These are phyloP conservation scores for Trichoderma orchidacearum DNA, from an alignment of 495 filamentous ascomycete species.

Conservation along the genomic window DNA sequence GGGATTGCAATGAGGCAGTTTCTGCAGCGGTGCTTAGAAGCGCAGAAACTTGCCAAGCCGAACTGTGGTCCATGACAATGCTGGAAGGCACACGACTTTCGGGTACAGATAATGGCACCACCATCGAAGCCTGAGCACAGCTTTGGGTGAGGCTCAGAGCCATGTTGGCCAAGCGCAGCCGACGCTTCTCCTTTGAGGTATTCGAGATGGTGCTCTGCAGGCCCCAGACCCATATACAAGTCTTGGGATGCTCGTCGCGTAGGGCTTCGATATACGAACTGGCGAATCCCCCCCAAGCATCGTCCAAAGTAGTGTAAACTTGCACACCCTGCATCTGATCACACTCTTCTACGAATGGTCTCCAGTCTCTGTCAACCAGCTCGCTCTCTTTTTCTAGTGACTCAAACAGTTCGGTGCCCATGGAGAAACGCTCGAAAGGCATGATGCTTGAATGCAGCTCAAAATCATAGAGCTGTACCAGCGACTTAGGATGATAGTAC, in stretches of 20 bases:
- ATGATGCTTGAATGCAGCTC: slow-evolving; percentile 61
- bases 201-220: slow-evolving; percentile 30
- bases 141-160: slow-evolving; percentile 54
- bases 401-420: slow-evolving; percentile 72
- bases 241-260: slow-evolving; percentile 84
- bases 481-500: slow-evolving; percentile 82
- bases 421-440: slow-evolving; percentile 72
- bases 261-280: slow-evolving; percentile 66
- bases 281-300: slow-evolving; percentile 89
- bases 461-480: slow-evolving; percentile 80
- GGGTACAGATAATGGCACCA: slow-evolving; percentile 61
- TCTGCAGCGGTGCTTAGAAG: slow-evolving; percentile 69
- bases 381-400: slow-evolving; percentile 76
- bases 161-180: slow-evolving; percentile 46
- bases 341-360: slow-evolving; percentile 82
- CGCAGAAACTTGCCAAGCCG: slow-evolving; percentile 71
- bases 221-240: slow-evolving; percentile 74
- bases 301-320: slow-evolving; percentile 62
- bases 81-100: slow-evolving; percentile 42
- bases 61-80: slow-evolving; percentile 48
- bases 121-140: slow-evolving; percentile 57
- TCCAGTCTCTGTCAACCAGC: slow-evolving; percentile 73
- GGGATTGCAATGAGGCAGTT: slow-evolving; percentile 61
- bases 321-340: slow-evolving; percentile 86
- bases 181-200: slow-evolving; percentile 18